Evolutionary conservation across 495 filamentous ascomycete genomes (phyloP).

Genomic region (Friedmanniomyces simplex): DNA sequence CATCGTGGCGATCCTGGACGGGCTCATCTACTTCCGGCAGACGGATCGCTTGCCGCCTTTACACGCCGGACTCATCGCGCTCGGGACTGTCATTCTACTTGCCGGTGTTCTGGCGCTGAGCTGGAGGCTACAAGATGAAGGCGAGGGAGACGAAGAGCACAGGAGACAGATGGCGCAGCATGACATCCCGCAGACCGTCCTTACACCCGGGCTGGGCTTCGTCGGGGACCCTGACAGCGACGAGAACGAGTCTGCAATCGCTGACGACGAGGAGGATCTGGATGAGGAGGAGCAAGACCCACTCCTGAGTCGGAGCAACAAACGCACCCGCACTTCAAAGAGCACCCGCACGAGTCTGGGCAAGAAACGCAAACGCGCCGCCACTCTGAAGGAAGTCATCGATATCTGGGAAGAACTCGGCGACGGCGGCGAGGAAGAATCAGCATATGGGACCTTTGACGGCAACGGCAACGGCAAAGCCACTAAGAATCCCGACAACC

Average conservation of each 20-base stretch:
- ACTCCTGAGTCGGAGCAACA: constrained; percentile 3
- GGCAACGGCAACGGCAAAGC: neutral
- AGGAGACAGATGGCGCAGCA: constrained; percentile 7
- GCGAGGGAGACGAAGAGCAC: constrained; percentile 6
- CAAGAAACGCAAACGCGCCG: constrained; percentile 13
- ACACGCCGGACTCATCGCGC: constrained; percentile 70
- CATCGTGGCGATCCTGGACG: constrained; percentile 95
- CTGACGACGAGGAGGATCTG: constrained; percentile 20
- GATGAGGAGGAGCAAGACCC: constrained; percentile 11
- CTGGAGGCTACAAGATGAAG: constrained; percentile 69
- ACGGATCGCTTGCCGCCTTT: constrained; percentile 62
- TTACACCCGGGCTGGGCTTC: constrained; percentile 61
- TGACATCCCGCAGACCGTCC: constrained; percentile 44
- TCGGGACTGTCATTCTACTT: constrained; percentile 80
- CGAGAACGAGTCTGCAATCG: constrained; percentile 9
- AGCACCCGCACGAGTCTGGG: neutral
- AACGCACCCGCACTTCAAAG: constrained; percentile 1
- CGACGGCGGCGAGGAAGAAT: constrained; percentile 23
- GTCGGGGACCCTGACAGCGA: constrained; percentile 37
- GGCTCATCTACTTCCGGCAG: constrained; percentile 93
- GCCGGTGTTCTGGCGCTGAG: constrained; percentile 82
- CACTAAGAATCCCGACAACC: neutral
- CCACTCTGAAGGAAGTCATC: constrained; percentile 18
- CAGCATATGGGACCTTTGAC: constrained; percentile 14
- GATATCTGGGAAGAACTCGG: constrained; percentile 34